A percentile compares a stretch with the other conserved stretches of the same genome.
Conservation (phyloP, 2,329 filamentous ascomycete species). For the Juglanconis juglandina region DNA sequence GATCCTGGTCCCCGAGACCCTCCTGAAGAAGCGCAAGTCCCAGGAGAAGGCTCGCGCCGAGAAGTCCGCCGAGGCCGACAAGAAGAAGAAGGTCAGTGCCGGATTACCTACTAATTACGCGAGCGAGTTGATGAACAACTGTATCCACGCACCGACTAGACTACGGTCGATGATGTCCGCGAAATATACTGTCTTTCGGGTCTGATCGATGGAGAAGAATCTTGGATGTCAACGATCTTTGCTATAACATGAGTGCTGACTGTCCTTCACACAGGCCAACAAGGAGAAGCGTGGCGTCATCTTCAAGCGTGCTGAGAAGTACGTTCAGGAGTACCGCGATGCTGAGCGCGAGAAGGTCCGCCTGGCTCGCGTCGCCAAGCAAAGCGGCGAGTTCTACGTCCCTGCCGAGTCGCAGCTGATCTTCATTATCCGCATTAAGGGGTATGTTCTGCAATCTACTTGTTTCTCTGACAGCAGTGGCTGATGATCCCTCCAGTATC, state of each 20-base stretch:
- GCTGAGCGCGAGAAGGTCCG: slow-evolving; percentile 98
- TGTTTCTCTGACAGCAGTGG: slow-evolving; percentile 6
- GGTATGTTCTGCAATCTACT: slow-evolving; percentile 46
- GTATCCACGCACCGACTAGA: slow-evolving; percentile 75
- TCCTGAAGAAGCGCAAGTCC: slow-evolving; percentile 99
- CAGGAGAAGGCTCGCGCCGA: slow-evolving; percentile 98
- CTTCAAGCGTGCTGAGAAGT: slow-evolving; percentile 99
- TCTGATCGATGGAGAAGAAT: slow-evolving; percentile 60
- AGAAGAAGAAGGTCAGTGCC: slow-evolving; percentile 79
- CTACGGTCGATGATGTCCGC: slow-evolving; percentile 93
- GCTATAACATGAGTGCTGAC: slow-evolving; percentile 34
- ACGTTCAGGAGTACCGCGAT: slow-evolving; percentile 99
- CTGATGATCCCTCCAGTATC: slow-evolving; percentile 64
- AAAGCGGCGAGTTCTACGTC: slow-evolving; percentile 90
- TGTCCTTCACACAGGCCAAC: slow-evolving; percentile 64
- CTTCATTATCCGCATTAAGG: slow-evolving; percentile 99
- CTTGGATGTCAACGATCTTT: neutral
- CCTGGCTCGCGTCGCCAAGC: slow-evolving; percentile 82
- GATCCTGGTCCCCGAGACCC: slow-evolving; percentile 96
- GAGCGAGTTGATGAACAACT: slow-evolving; percentile 81
- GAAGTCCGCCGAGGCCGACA: slow-evolving; percentile 72
- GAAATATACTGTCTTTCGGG: slow-evolving; percentile 99
- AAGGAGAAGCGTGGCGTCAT: slow-evolving; percentile 98
- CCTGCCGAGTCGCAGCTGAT: slow-evolving; percentile 92
- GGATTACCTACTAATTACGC: slow-evolving; percentile 30